Evolutionary conservation across 2,329 filamentous ascomycete species (phyloP), one percentile per base, ranked within the genome.

Genomic region (Diaporthe vexans): DNA sequence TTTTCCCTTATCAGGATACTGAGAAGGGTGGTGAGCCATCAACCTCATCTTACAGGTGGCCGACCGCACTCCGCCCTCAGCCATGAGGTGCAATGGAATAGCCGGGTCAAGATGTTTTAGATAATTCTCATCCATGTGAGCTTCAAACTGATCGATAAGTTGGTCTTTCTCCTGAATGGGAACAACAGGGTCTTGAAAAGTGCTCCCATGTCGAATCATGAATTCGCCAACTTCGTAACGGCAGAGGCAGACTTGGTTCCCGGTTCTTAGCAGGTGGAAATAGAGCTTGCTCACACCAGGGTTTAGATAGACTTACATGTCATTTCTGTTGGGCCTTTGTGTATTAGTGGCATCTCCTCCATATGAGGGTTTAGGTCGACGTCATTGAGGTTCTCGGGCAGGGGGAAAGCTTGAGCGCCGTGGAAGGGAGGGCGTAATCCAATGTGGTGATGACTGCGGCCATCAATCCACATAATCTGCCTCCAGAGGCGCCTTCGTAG

Each of bases 161-260:
- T 84, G 76, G 11, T 79, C 57, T 46, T 77, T 78, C 10, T 75
- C 74, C 10, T 75, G 71, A 29, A 77, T 57, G 11, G 77, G 65
- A 11, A 78, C 67, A 11, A 37, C 40, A 8, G 75, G 75, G 56
- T 78, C 88, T 74, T 88, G 84, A 17, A 89, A 82, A 73, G 88
- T 82, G 51, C 83, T 84, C 0, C 78, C 61, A 37, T 80, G 81
- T 65, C 83, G 78, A 19, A 85, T 82, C 46, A 86, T 74, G 40
- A 83, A 83, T 43, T 86, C 81, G 11, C 80, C 82, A 13, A 88
- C 70, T 70, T 85, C 83, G 73, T 83, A 83, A 19, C 85, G 83
- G 11, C 86, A 79, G 9, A 86, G 81, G n/a, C 80, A 81, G 71
- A 87, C 72, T 76, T 26, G 15, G 21, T 17, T 15, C 13, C 9